A percentile compares a stretch with the other conserved stretches of the same genome.
phyloP scores from a whole-genome alignment of 116 monocot species.

The Iris pallida region DNA sequence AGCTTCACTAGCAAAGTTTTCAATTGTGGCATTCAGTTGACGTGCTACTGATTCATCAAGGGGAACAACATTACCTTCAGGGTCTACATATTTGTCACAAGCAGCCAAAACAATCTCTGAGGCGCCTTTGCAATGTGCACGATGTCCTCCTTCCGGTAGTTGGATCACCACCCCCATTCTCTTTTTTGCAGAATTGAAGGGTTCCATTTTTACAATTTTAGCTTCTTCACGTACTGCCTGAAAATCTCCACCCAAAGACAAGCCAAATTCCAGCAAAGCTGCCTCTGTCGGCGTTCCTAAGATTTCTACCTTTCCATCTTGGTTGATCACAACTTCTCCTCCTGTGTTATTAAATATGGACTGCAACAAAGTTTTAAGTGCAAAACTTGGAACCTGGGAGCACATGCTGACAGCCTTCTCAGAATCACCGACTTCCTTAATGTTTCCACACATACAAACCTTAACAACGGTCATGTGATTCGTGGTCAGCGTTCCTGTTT shows the following conservation, averaged over 20 bases:
- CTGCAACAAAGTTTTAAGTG: constrained; percentile 41
- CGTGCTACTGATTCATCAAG: constrained; percentile 28
- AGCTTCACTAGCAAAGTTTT: constrained; percentile 54
- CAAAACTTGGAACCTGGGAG: constrained; percentile 41
- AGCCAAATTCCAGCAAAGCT: constrained; percentile 67
- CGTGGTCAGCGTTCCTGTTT: constrained; percentile 73
- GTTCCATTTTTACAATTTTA: constrained; percentile 62
- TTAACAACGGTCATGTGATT: constrained; percentile 81
- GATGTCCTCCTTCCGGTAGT: constrained; percentile 42
- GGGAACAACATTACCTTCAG: constrained; percentile 38
- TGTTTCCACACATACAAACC: constrained; percentile 50
- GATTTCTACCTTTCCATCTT: constrained; percentile 47
- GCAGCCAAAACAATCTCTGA: constrained; percentile 65
- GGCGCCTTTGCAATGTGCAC: constrained; percentile 69
- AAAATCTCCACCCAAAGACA: constrained; percentile 58
- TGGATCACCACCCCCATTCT: constrained; percentile 62
- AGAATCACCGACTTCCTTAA: constrained; percentile 28
- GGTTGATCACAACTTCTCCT: constrained; percentile 57
- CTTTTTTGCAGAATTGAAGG: constrained; percentile 78
- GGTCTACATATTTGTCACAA: constrained; percentile 50
- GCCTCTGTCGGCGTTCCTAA: constrained; percentile 76
- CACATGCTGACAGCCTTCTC: constrained; percentile 8
- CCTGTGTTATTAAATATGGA: constrained; percentile 67
- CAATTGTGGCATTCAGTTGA: constrained; percentile 39
- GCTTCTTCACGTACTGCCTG: constrained; percentile 22